Evolutionary conservation across 768 basidiomycete genomes (phyloP).

Genomic region (Kwoniella bestiolae): DNA sequence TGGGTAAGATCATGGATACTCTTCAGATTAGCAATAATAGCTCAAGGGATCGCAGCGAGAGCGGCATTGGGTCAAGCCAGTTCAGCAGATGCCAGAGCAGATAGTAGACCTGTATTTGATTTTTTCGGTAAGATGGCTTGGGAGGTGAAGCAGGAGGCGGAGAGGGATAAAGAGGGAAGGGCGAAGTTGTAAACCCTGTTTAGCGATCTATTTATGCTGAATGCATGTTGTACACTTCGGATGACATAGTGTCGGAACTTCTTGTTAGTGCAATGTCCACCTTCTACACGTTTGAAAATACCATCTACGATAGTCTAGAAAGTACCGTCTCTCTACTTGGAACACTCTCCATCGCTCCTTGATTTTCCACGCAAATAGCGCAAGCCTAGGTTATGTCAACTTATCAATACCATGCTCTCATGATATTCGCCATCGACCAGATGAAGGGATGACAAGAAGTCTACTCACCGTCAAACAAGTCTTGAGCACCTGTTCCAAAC

Average conservation of each 20-base stretch:
- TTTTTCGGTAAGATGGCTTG: slow-evolving; percentile 70
- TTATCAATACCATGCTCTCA: neutral
- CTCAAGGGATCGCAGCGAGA: slow-evolving; percentile 88
- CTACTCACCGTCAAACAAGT: slow-evolving; percentile 50
- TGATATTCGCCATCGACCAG: neutral
- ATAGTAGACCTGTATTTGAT: slow-evolving; percentile 57
- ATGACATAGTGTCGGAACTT: too few species aligned
- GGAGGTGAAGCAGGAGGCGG: slow-evolving; percentile 55
- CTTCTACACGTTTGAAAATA: too few species aligned
- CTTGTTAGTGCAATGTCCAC: too few species aligned
- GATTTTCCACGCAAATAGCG: slow-evolving; percentile 55
- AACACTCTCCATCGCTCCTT: slow-evolving; percentile 54
- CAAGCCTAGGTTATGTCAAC: slow-evolving; percentile 41
- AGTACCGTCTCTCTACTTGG: neutral
- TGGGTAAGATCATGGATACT: slow-evolving; percentile 38
- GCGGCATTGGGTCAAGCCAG: slow-evolving; percentile 84
- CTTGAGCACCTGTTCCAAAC: slow-evolving; percentile 38
- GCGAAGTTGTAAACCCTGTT: slow-evolving; percentile 41
- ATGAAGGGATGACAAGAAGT: neutral
- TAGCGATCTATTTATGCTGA: neutral
- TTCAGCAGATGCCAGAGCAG: slow-evolving; percentile 70
- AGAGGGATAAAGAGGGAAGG: slow-evolving; percentile 26
- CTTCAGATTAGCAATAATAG: slow-evolving; percentile 70
- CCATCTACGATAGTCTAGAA: neutral
- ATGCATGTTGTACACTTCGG: neutral